Base-by-base conservation (phyloP, 2,329 filamentous ascomycete genomes). In the Aspergillus hiratsukae region DNA sequence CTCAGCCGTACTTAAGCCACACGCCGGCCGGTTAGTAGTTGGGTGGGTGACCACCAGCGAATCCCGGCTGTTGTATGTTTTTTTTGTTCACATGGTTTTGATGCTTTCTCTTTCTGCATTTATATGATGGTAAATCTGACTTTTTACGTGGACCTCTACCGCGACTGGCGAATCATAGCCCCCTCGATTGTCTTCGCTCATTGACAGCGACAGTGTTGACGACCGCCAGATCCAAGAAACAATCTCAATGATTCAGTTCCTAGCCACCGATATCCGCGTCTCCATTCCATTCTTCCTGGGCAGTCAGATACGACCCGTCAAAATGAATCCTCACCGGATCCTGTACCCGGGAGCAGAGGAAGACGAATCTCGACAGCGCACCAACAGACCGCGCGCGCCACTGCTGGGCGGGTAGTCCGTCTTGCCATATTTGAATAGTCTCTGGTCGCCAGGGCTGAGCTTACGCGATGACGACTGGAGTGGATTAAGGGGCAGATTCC, bases 231-330 rank as follows among this genome's bases (percentile, higher is more conserved):
- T 57, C 10, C 55, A 51, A 23, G 52, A 31, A 1, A 52, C 59
- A 0, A 31, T 51, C 3, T 9, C 46, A 8, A 59, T 52, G 0
- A 61, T 66, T 3, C 61, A 58, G 9, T 43, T 43, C 54, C 3
- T 69, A 7, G 66, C 64, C 1, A 58, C 63, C 14, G 68, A 67
- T 8, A 64, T 69, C 25, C 69, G 68, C 49, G 67, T 61, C 14
- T 61, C 63, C 9, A 61, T 69, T 5, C 68, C 68, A 0, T 70
- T 62, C 48, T 65, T 66, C 25, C 58, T 70, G 0, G 68, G 67
- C 0, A 65, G 58, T 43, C 67, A 69, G 56, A 56, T 58, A 9
- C 59, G 48, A 14, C 63, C 66, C 0, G 59, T 64, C 3, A 58
- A 56, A n/a, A 59, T 69, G 57, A 64, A 60, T 17, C 50, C 57